Percentiles rank a stretch among this genome's conserved stretches.
These are phyloP conservation scores for Euphorbia pulcherrima DNA, from an alignment of 345 rosid species.

Conservation along the genomic window DNA sequence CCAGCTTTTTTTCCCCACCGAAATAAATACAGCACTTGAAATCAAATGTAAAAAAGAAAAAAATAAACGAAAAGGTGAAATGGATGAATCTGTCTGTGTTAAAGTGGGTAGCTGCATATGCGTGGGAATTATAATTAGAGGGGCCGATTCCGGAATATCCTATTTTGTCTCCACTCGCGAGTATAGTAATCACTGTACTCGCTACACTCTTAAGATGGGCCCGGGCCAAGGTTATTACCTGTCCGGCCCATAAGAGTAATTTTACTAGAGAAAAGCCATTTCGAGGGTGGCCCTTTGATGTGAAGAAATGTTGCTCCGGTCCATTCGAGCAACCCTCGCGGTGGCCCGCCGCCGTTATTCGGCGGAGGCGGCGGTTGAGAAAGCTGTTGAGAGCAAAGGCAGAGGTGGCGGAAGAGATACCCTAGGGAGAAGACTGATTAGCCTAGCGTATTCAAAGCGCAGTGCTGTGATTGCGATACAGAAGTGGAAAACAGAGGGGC, in stretches of 20 bases:
- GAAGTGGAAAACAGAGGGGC: conserved; percentile 82
- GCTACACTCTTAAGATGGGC: too few relatives aligned
- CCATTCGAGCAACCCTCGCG: conserved; percentile 29
- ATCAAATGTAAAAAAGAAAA: too few relatives aligned
- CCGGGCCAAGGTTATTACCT: too few relatives aligned
- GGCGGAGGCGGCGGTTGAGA: conserved; percentile 29
- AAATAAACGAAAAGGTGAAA: too few relatives aligned
- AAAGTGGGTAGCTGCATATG: too few relatives aligned
- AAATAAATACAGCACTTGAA: not conserved
- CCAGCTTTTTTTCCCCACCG: not conserved
- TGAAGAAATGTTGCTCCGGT: conserved; percentile 37
- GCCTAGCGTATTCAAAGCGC: conserved; percentile 66
- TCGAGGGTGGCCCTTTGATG: too few relatives aligned
- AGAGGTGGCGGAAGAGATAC: conserved; percentile 45
- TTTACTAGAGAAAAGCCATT: too few relatives aligned
- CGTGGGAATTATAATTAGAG: too few relatives aligned
- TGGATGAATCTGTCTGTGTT: too few relatives aligned
- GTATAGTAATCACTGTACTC: too few relatives aligned
- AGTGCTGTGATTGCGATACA: conserved; percentile 65
- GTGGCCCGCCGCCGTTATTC: conserved; percentile 44
- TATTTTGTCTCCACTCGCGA: conserved; percentile 5
- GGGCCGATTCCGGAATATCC: not conserved
- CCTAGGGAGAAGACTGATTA: conserved; percentile 63
- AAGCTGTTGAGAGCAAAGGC: conserved; percentile 12
- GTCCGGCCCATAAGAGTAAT: too few relatives aligned